A percentile compares a stretch with the other conserved stretches of the same genome.
Conservation (phyloP, 371 early-diverging fungal genomes). For the Actinomortierella wolfii region DNA sequence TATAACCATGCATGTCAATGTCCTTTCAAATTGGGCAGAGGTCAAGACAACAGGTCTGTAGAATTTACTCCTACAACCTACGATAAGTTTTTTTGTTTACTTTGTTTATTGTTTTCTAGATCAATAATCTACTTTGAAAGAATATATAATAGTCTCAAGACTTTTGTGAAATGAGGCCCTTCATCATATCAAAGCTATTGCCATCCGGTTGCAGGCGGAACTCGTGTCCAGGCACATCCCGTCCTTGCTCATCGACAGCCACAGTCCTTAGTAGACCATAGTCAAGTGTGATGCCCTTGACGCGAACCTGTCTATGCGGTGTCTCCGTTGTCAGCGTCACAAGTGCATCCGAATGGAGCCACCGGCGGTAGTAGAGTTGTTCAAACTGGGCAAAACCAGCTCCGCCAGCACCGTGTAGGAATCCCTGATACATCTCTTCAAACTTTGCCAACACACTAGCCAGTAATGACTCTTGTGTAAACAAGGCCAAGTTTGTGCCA, state of each 20-base stretch:
- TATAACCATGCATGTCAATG: too few species aligned
- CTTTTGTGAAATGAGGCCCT: slow-evolving; percentile 70
- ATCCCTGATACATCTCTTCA: slow-evolving; percentile 71
- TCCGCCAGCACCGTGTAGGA: slow-evolving; percentile 50
- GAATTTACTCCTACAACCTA: too few species aligned
- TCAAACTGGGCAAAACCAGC: slow-evolving; percentile 79
- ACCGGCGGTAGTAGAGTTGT: slow-evolving; percentile 74
- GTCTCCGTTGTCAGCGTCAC: slow-evolving; percentile 72
- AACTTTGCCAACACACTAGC: slow-evolving; percentile 77
- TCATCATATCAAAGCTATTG: slow-evolving; percentile 95
- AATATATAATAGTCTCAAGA: slow-evolving; percentile 4
- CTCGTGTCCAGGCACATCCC: slow-evolving; percentile 47
- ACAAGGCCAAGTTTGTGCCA: slow-evolving; percentile 47
- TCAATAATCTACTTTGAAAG: background rate
- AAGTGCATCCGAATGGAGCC: slow-evolving; percentile 82
- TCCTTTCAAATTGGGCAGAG: too few species aligned
- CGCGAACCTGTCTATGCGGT: slow-evolving; percentile 58
- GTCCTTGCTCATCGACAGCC: slow-evolving; percentile 50
- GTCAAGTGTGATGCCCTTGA: slow-evolving; percentile 80
- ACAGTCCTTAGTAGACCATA: slow-evolving; percentile 79
- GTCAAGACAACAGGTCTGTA: too few species aligned
- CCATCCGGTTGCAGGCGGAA: slow-evolving; percentile 92
- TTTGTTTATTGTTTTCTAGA: background rate
- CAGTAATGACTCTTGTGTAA: slow-evolving; percentile 75
- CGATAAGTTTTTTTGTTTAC: too few species aligned